phyloP scores from a whole-genome alignment of 1,284 basidiomycete species.

The Ganoderma sinense region DNA sequence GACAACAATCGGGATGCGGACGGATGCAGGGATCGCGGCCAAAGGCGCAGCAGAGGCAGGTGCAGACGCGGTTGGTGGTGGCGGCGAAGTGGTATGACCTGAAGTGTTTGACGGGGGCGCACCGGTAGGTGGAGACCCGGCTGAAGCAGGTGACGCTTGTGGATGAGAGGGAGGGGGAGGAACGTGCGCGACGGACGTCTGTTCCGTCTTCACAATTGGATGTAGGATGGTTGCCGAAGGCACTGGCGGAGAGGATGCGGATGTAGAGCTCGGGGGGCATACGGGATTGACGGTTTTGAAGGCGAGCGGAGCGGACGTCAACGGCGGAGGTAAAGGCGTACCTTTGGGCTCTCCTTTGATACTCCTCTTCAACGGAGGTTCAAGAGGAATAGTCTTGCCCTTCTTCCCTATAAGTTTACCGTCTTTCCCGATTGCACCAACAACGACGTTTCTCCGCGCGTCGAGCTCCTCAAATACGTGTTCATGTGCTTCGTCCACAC shows the following conservation, averaged over 20 bases:
- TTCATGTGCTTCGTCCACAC: conserved; percentile 77
- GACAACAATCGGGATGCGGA: conserved; percentile 68
- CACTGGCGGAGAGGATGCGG: conserved; percentile 24
- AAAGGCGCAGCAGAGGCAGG: conserved; percentile 27
- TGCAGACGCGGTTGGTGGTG: conserved; percentile 26
- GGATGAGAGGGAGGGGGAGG: conserved; percentile 12
- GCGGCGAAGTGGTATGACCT: conserved; percentile 27
- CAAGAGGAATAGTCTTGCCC: conserved; percentile 56
- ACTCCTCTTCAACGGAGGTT: conserved; percentile 71
- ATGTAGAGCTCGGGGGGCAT: conserved; percentile 20
- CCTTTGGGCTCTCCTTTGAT: conserved; percentile 65
- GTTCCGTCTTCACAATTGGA: conserved; percentile 34
- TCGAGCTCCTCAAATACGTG: conserved; percentile 76
- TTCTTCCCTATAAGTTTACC: conserved; percentile 53
- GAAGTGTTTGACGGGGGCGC: conserved; percentile 14
- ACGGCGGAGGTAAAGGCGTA: conserved; percentile 66
- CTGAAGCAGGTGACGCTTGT: conserved; percentile 24
- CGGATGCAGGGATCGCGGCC: conserved; percentile 45
- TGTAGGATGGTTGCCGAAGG: conserved; percentile 6
- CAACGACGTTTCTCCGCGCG: conserved; percentile 50
- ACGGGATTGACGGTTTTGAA: conserved; percentile 36
- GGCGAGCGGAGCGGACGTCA: conserved; percentile 68
- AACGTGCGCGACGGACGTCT: conserved; percentile 20
- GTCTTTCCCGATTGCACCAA: conserved; percentile 44
- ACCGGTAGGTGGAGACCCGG: conserved; percentile 17